Base-by-base conservation (phyloP, 2,329 filamentous ascomycete genomes). In the Seiridium cupressi region DNA sequence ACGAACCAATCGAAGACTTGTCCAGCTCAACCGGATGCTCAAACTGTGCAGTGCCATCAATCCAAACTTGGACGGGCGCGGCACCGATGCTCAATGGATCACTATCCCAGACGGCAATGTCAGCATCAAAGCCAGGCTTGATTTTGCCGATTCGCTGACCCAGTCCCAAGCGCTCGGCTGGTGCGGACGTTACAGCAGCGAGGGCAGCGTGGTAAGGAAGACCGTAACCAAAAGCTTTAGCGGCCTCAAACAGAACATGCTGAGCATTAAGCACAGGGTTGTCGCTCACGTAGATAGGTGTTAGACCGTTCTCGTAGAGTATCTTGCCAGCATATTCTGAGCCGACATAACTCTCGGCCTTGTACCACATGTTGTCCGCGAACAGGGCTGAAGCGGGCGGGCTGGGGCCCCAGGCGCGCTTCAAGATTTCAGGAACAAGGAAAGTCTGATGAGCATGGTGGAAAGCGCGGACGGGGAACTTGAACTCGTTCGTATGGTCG, bases 331-430 rank as follows among this genome's bases (percentile, higher is more conserved):
- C 87, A 61, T 84, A 84, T 69, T 89, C 85, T 9, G 86, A 89
- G 0, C 82, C 88, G 4, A 84, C 76, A 65, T 88, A 89, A 0
- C 87, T 77, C 73, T 91, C 89, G 1, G 83, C 79, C 73, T 91
- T 90, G 79, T 90, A 91, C 70, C 84, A 89, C 84, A 89, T 89
- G 69, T 87, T 89, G 68, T 90, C 87, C 8, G 88, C 87, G 65
- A 91, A 91, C 3, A 89, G 75, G n/a, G 84, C 88, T 13, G 79
- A 82, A 3, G 80, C 83, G n/a, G 82, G 84, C 13, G 82, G 72
- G 0, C 78, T 77, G 10, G 77, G 79, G 11, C 84, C 84, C 74
- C 79, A 86, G 0, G 81, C 81, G 54, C 83, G 78, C 66, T 84
- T 85, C 3, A 87, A 75, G 34, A 86, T 82, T 78, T 91, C 88